phyloP scores from a whole-genome alignment of 495 filamentous ascomycete genomes.

The Cryomyces antarcticus region DNA sequence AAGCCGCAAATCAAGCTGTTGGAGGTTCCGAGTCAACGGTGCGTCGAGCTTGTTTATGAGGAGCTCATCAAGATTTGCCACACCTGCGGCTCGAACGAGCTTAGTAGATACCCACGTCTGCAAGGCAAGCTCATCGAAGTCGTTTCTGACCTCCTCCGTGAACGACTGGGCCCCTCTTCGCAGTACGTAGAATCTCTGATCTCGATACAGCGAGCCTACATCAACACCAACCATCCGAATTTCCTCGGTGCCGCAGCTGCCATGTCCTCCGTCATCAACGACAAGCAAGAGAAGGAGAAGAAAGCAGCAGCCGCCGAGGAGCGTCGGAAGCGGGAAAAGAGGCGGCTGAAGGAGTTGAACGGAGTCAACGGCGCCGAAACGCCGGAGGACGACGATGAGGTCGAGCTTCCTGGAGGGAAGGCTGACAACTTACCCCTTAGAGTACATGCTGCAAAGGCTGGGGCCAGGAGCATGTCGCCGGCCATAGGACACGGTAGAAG shows the following conservation, averaged over 20 bases:
- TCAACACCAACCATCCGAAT: conserved; percentile 98
- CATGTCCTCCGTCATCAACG: conserved; percentile 88
- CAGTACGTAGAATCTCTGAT: conserved; percentile 90
- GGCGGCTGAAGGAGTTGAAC: conserved; percentile 61
- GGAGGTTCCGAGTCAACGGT: conserved; percentile 87
- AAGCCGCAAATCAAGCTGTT: conserved; percentile 97
- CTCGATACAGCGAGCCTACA: conserved; percentile 91
- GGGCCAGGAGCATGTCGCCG: conserved; percentile 57
- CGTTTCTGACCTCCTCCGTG: conserved; percentile 85
- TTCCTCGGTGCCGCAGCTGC: conserved; percentile 95
- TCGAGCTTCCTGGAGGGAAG: conserved; percentile 18
- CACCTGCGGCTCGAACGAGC: conserved; percentile 89
- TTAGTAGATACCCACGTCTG: conserved; percentile 75
- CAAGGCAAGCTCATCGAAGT: conserved; percentile 97
- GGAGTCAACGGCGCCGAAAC: conserved; percentile 50
- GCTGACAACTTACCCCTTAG: conserved; percentile 33
- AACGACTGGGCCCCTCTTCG: conserved; percentile 74
- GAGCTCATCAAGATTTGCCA: conserved; percentile 99
- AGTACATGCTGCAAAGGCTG: conserved; percentile 34
- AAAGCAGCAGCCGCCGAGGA: conserved; percentile 64
- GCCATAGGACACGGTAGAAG: conserved; percentile 39
- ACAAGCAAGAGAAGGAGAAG: conserved; percentile 81
- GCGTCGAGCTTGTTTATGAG: conserved; percentile 95
- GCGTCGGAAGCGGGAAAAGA: conserved; percentile 59
- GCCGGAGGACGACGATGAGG: conserved; percentile 55